A percentile compares a stretch with the other conserved stretches of the same genome.
Evolutionary conservation across 2,329 filamentous ascomycete species (phyloP).

Genomic region (Chalara sp.): DNA sequence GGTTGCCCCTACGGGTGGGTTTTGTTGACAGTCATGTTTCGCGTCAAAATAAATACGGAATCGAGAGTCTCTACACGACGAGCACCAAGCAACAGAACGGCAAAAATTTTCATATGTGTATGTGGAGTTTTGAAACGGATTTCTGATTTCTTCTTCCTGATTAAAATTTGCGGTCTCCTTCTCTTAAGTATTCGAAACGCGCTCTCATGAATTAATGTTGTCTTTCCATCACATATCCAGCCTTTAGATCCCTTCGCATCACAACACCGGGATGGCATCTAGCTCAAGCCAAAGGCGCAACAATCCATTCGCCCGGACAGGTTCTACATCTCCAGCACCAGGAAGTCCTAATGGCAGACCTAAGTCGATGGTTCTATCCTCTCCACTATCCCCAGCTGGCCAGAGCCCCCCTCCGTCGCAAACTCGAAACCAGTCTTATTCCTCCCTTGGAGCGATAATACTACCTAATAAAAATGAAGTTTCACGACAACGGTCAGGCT

Average conservation of each 20-base stretch:
- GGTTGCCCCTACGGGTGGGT: too few species aligned
- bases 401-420: slow-evolving; percentile 40
- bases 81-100: too few species aligned
- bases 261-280: slow-evolving; percentile 39
- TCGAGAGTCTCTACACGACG: too few species aligned
- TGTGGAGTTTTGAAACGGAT: too few species aligned
- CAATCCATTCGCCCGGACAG: slow-evolving; percentile 70
- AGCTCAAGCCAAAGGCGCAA: slow-evolving; percentile 67
- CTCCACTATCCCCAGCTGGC: slow-evolving; percentile 24
- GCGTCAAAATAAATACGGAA: too few species aligned
- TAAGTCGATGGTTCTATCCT: slow-evolving; percentile 64
- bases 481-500: slow-evolving; percentile 48
- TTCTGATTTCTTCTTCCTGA: too few species aligned
- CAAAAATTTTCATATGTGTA: too few species aligned
- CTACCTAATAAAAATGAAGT: slow-evolving; percentile 16
- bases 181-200: too few species aligned
- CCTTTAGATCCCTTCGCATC: slow-evolving; percentile 8
- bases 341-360: slow-evolving; percentile 49
- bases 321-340: slow-evolving; percentile 59
- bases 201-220: too few species aligned
- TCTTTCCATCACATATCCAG: too few species aligned
- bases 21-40: too few species aligned
- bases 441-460: slow-evolving; percentile 38
- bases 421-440: slow-evolving; percentile 62
- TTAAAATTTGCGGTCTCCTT: too few species aligned